Base-by-base conservation (phyloP, 129 eudicot genomes). In the Deinandra increscens region DNA sequence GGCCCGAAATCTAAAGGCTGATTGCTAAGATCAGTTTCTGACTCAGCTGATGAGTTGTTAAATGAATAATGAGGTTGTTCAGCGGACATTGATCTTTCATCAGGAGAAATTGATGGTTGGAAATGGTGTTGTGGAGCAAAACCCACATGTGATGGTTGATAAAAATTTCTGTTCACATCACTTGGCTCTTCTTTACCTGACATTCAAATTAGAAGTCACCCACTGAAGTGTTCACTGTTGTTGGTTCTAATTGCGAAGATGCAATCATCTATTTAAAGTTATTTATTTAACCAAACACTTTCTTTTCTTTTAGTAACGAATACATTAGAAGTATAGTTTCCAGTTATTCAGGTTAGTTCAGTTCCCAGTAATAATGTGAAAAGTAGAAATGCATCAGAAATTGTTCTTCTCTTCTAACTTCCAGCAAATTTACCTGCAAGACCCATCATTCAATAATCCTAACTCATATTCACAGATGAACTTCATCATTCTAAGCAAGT, bases 1-100 rank as follows among this genome's bases (percentile, higher is more conserved):
- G 82, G 82, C 34, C 83, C 74, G 76, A 89, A 89, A 55, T 76
- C 84, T 69, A 94, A 69, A 48, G 96, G 98, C 73, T 81, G 96
- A 68, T 92, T 89, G 67, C 91, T 81, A 38, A 74, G 83, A 82
- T 82, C 86, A 68, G 80, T 60, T 59, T 73, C 61, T 66, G 79
- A 55, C 60, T 60, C 86, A 66, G 73, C 76, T 61, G 83, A 66
- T 31, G 82, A 91, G 81, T 81, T 83, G 78, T 78, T 77, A 60
- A 71, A 78, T 14, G 78, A 39, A 75, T 78, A 83, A 41, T 87
- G 87, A 38, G 88, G 76, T 33, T 81, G 90, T 62, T 86, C 95
- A 68, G 77, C 67, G 11, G 83, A 44, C 53, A 80, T 44, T 61
- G 83, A 43, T 68, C 80, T 58, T 74, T 70, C 81, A 71, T 33